Evolutionary conservation across 345 rosid species (phyloP).

Genomic region (Aurinia saxatilis): DNA sequence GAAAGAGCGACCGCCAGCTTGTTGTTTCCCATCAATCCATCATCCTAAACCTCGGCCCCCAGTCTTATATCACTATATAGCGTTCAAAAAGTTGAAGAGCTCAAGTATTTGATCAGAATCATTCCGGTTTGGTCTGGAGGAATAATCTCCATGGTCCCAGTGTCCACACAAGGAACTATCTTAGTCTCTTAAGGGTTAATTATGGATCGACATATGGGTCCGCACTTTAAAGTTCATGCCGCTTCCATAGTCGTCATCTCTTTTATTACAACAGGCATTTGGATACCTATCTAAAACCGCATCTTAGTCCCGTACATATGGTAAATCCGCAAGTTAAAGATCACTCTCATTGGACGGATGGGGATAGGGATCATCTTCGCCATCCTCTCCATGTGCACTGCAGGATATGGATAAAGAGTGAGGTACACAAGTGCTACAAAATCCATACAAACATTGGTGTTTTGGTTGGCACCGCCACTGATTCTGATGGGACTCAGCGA

Average conservation of each 20-base stretch:
- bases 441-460: constrained; percentile 28
- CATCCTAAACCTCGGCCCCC: no score
- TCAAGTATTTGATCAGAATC: constrained; percentile 49
- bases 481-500: constrained; percentile 42
- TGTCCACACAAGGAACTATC: constrained; percentile 43
- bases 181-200: constrained; percentile 40
- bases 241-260: constrained; percentile 38
- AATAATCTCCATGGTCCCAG: constrained; percentile 34
- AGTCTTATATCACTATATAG: no score
- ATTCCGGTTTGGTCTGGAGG: constrained; percentile 54
- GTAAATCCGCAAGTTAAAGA: constrained; percentile 33
- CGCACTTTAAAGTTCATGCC: constrained; percentile 47
- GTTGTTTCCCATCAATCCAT: no score
- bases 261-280: constrained; percentile 42
- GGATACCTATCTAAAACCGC: constrained; percentile 59
- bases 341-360: constrained; percentile 50
- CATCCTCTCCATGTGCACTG: constrained; percentile 38
- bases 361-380: constrained; percentile 46
- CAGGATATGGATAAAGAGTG: constrained; percentile 40
- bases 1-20: no score
- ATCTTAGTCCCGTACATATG: constrained; percentile 38
- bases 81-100: constrained; percentile 60
- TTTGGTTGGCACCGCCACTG: constrained; percentile 50
- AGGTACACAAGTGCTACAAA: constrained; percentile 29
- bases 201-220: constrained; percentile 60